Percentiles rank a stretch among this genome's conserved stretches.
phyloP scores from a whole-genome alignment of 495 filamentous ascomycete species.

The Cercophora sp. region DNA sequence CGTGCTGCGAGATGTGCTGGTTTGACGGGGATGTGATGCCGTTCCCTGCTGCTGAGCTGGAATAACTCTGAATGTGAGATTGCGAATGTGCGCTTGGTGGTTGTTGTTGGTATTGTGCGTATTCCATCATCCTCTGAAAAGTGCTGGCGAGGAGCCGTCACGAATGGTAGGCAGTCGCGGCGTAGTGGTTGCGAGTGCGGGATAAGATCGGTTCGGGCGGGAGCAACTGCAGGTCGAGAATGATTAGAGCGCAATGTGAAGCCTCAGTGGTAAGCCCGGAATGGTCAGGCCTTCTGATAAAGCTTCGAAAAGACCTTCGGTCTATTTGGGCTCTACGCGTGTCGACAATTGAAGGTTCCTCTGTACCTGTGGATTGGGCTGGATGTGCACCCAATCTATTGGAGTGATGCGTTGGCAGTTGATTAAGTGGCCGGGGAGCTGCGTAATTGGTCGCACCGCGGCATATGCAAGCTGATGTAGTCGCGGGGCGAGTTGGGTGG shows the following conservation, averaged over 20 bases:
- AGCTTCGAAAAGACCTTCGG: conserved; percentile 20
- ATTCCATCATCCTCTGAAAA: conserved; percentile 58
- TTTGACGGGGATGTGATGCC: conserved; percentile 59
- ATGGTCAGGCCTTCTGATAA: conserved; percentile 23
- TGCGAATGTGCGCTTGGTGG: conserved; percentile 53
- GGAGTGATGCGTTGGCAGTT: conserved; percentile 58
- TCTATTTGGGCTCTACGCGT: conserved; percentile 39
- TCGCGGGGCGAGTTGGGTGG: conserved; percentile 47
- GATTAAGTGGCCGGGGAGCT: conserved; percentile 43
- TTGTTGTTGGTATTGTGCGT: conserved; percentile 65
- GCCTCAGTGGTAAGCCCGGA: conserved; percentile 11
- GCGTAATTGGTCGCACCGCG: conserved; percentile 51
- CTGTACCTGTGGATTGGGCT: conserved; percentile 48
- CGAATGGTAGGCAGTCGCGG: conserved; percentile 18
- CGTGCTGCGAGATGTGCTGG: conserved; percentile 45
- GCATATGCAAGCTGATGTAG: conserved; percentile 58
- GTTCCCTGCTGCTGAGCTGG: conserved; percentile 52
- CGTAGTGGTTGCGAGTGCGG: conserved; percentile 7
- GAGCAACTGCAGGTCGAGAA: conserved; percentile 15
- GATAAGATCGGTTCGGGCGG: conserved; percentile 10
- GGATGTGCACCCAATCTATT: conserved; percentile 54
- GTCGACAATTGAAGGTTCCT: conserved; percentile 40
- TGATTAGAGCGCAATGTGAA: conserved; percentile 9
- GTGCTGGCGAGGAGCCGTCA: conserved; percentile 19
- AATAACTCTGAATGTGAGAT: conserved; percentile 40